Evolutionary conservation across 148 eudicot genomes (phyloP).

Genomic region (Rhododendron williamsianum): DNA sequence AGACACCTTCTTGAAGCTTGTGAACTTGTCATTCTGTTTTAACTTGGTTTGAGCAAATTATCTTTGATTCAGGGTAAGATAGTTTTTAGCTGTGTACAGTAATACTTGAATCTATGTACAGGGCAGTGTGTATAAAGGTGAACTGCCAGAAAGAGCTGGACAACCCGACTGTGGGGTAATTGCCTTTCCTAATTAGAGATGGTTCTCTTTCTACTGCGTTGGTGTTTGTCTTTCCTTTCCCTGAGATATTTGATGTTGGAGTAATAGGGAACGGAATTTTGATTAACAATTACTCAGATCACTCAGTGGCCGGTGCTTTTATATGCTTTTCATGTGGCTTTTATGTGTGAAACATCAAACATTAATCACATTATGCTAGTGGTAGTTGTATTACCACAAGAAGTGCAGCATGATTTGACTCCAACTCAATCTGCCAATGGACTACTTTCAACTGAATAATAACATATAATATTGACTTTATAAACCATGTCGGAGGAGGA

Average conservation of each 20-base stretch:
- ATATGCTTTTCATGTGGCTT: background rate
- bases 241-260: background rate
- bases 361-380: background rate
- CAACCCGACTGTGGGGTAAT: slow-evolving; percentile 71
- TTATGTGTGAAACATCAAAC: background rate
- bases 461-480: background rate
- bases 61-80: background rate
- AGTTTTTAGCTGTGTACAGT: background rate
- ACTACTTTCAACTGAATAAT: background rate
- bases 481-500: background rate
- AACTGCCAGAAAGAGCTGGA: slow-evolving; percentile 64
- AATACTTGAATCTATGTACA: slow-evolving; percentile 6
- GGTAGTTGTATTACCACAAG: background rate
- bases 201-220: background rate
- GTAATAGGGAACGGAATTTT: background rate
- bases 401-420: background rate
- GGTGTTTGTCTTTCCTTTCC: slow-evolving; percentile 1
- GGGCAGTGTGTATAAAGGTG: slow-evolving; percentile 24
- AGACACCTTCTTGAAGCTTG: background rate
- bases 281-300: background rate
- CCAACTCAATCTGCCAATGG: background rate
- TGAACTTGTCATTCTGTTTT: background rate
- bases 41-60: background rate
- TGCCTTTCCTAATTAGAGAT: slow-evolving; percentile 1
- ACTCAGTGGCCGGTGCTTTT: background rate